Base-by-base conservation (phyloP, 164 flowering plant species). In the Kalanchoe fedtschenkoi region DNA sequence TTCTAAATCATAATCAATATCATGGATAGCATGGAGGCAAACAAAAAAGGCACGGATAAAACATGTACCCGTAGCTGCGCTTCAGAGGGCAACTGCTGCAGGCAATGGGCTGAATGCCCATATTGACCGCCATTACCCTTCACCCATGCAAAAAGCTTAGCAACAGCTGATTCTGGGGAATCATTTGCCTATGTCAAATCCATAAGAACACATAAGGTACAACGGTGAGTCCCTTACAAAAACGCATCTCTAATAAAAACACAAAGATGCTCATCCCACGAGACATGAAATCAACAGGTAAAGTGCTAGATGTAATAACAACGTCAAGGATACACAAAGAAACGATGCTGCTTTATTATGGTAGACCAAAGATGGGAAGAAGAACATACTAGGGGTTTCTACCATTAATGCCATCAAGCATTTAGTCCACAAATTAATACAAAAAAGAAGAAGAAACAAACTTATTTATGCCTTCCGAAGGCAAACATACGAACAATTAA, bases 131-230 rank as follows among this genome's bases (percentile, higher is more conserved):
- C 72, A 74, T 69, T 77, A 62, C 75, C 78, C 76, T 77, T 85
- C 30, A 79, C 78, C 71, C 91, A 85, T 42, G 95, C 82, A 81
- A 93, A 88, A 47, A 95, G 93, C 62, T 74, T 84, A 22, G 99
- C 95, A 58, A 93, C 83, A 34, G 93, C 99, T 65, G 82, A 66
- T 70, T 91, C 97, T 54, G 96, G 91, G 66, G 71, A 60, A 65
- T 88, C 97, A 76, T 38, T 77, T 69, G 84, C 97, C 99, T 95
- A 71, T 62, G 21, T 62, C 64, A 64, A 34, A 42, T 3, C 59
- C 61, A 35, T 54, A 30, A 70, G 0, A 33, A 29, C 57, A 63
- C 24, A 60, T 39, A 34, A 29, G n/a, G 41, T 5, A 33, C 26
- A 15, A 39, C 19, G 26, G 46, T 64, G 24, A 56, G 21, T 56